Evolutionary conservation across 768 basidiomycete species (phyloP), one percentile per base, ranked within the genome.

Genomic region (Rhizopogon vinicolor): DNA sequence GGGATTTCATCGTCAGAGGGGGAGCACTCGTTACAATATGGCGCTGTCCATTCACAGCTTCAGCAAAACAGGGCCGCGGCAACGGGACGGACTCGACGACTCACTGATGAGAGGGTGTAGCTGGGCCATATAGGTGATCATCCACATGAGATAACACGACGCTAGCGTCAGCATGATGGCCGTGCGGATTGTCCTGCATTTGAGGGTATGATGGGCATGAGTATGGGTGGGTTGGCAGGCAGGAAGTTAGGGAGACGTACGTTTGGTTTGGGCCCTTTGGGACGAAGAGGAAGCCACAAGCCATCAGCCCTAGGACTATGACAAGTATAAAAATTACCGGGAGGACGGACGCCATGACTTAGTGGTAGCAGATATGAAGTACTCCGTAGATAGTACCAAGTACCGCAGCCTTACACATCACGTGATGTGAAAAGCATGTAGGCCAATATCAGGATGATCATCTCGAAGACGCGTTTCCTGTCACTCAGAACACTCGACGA

Each of bases 101-200:
- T 58, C 60, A 95, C 95, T 74, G 65, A 96, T 85, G 50, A 98
- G 79, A 39, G 95, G 95, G 66, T 98, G 86, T 50, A 97, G 71
- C 67, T 98, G 95, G 1, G 94, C 93, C 68, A 97, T 79, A 72
- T 96, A 98, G n/a, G 95, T 94, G 65, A 96, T 84, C 75, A 88
- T 88, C 95, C 95, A 98, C 85, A 98, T 87, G 63, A 98, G 82
- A 75, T 94, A 98, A 72, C 91, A 95, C 53, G 82, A 87, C 3
- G 83, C 75, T 16, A 98, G 71, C 2, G 90, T 81, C 58, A 98
- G 81, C 74, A 92, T 77, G 46, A 93, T 66, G 58, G 80, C 81
- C 2, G 93, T 89, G 61, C 95, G 88, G 60, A 94, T 81, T 51
- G 94, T 81, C 55, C 95, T 98, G 70, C 19, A 45, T 46, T 41